Percentiles rank a stretch among this genome's conserved stretches.
These are phyloP conservation scores for Saccharum spontaneum DNA, from an alignment of 176 grass and related monocot species.

Conservation along the genomic window DNA sequence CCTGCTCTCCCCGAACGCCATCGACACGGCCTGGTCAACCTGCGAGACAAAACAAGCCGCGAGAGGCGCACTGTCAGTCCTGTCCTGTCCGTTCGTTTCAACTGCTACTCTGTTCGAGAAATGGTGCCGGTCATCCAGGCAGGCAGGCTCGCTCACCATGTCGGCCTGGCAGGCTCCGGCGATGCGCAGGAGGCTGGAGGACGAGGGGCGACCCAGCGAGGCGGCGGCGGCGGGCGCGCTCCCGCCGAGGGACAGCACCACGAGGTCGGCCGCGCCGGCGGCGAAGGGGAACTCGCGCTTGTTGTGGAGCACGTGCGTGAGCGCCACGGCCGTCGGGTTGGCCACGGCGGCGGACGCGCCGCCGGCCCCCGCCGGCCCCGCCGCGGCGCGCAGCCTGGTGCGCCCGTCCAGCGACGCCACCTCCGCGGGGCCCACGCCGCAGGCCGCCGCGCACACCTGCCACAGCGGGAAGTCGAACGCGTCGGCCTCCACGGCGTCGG, in stretches of 20 bases:
- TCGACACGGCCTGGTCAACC: conserved; percentile 82
- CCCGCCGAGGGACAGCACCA: conserved; percentile 68
- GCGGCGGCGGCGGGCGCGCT: background rate
- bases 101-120: background rate
- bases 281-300: conserved; percentile 78
- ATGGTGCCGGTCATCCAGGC: background rate
- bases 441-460: conserved; percentile 64
- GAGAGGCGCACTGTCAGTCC: background rate
- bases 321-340: conserved; percentile 62
- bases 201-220: background rate
- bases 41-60: background rate
- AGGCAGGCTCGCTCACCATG: conserved; percentile 28
- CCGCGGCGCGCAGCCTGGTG: conserved; percentile 46
- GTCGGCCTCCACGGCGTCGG: conserved; percentile 84
- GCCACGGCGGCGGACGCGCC: conserved; percentile 16
- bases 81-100: background rate
- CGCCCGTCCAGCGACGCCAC: conserved; percentile 58
- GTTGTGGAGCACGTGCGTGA: conserved; percentile 83
- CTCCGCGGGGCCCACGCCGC: conserved; percentile 33
- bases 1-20: conserved; percentile 73
- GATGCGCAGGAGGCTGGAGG: conserved; percentile 50
- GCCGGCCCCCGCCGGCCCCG: background rate
- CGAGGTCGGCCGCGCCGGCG: conserved; percentile 52
- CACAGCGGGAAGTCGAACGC: conserved; percentile 84
- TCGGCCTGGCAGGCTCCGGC: conserved; percentile 77